Base-by-base conservation (phyloP, 768 basidiomycete species). In the Tulasnella sp. region DNA sequence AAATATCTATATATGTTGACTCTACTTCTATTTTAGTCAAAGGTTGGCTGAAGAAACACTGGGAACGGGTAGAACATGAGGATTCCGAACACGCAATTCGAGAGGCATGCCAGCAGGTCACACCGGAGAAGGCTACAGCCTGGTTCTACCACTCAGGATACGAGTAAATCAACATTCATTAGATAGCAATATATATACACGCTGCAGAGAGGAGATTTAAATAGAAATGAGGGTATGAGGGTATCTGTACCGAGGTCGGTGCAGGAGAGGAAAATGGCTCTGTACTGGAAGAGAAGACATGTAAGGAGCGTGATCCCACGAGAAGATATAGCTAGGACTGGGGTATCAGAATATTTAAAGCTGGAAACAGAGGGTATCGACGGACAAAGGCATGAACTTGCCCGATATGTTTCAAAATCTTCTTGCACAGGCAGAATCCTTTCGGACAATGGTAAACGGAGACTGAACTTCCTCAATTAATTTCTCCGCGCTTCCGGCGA, bases 61-160 rank as follows among this genome's bases (percentile, higher is more conserved):
- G 71, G 7, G 35, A 3, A 34, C 41, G 42, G 14, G 62, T 76
- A 29, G 16, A 69, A 19, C 59, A 70, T 1, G 67, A 68, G 1
- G 41, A 73, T 41, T 77, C 80, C 2, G 75, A 76, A 35, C 19
- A 75, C 7, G 75, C 64, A 14, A 40, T 79, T 14, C 62, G 74
- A 8, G 77, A 80, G 67, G 76, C 77, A 52, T 78, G 77, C 62
- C 66, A 67, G 12, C 72, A 71, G 35, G 75, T 80, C 3, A 79
- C 79, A 4, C 64, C 75, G 1, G 77, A 77, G 40, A 80, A 77
- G 69, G 77, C 79, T 42, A 41, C 52, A 19, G 76, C 65, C 2
- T 80, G 79, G 79, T 79, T 79, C 74, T 44, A 29, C 36, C 74
- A 77, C 72, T 72, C 75, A 8, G 77, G 77, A 0, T 78, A 78